Conservation (phyloP, 2,329 filamentous ascomycete genomes). For the Ramularia endophylla region DNA sequence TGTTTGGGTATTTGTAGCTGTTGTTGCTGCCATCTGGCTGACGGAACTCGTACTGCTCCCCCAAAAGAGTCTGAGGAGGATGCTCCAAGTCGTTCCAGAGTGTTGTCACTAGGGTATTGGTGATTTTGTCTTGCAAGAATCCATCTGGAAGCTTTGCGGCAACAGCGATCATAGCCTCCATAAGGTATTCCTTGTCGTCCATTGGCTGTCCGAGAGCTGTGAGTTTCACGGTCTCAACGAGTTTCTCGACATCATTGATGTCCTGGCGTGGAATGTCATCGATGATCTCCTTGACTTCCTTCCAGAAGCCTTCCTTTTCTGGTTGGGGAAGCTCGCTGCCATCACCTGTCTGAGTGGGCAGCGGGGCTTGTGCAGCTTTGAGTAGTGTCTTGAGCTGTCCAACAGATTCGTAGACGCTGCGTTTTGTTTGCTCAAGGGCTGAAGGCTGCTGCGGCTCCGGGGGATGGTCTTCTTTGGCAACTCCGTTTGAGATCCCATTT, state of each 20-base stretch:
- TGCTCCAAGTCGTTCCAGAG: slow-evolving; percentile 46
- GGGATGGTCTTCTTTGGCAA: not conserved
- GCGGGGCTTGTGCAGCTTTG: slow-evolving; percentile 27
- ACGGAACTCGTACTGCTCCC: slow-evolving; percentile 42
- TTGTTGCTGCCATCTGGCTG: slow-evolving; percentile 46
- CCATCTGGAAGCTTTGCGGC: slow-evolving; percentile 39
- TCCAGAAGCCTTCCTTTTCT: slow-evolving; percentile 18
- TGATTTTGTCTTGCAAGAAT: slow-evolving; percentile 36
- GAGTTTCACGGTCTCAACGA: slow-evolving; percentile 35
- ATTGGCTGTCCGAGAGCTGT: slow-evolving; percentile 44
- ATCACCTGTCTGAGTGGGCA: slow-evolving; percentile 39
- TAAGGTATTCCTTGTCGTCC: slow-evolving; percentile 57
- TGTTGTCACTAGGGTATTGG: slow-evolving; percentile 39
- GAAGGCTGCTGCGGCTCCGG: slow-evolving; percentile 18
- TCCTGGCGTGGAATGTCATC: slow-evolving; percentile 22
- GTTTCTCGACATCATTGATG: slow-evolving; percentile 27
- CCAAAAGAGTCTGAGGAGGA: slow-evolving; percentile 41
- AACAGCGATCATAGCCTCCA: slow-evolving; percentile 51
- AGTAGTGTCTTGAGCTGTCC: slow-evolving; percentile 25
- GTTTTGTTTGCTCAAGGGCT: slow-evolving; percentile 21
- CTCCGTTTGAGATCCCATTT: no score
- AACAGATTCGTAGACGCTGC: slow-evolving; percentile 21
- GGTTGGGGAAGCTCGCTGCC: slow-evolving; percentile 35
- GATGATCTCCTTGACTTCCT: slow-evolving; percentile 19
- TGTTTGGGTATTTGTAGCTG: slow-evolving; percentile 56